Evolutionary conservation across 805 yeast genomes (phyloP).

Genomic region (Candida tibetensis): DNA sequence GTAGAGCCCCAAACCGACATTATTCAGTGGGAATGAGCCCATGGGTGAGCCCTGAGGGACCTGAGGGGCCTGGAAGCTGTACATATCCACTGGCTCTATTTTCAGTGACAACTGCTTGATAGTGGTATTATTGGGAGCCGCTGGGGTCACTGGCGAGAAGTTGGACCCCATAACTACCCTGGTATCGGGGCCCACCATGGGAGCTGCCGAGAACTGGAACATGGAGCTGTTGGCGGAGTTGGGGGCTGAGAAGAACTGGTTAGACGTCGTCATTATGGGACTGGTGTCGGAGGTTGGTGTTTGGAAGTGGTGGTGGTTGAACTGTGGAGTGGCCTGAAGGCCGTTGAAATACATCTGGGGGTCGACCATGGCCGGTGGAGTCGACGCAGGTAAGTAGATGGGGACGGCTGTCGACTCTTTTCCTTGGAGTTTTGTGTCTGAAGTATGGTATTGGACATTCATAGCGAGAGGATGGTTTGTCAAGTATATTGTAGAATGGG

Average conservation of each 20-base stretch:
- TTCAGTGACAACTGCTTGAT: no score
- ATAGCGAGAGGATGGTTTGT: background rate
- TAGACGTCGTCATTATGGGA: constrained; percentile 1
- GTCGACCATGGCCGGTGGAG: background rate
- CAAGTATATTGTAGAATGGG: no score
- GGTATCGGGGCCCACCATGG: background rate
- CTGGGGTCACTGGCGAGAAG: constrained; percentile 3
- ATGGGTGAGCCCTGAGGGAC: background rate
- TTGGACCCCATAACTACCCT: background rate
- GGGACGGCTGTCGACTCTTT: background rate
- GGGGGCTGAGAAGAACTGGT: constrained; percentile 8
- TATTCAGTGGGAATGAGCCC: background rate
- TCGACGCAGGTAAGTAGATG: background rate
- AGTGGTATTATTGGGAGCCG: background rate
- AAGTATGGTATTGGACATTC: background rate
- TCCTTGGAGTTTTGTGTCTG: background rate
- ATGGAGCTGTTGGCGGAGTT: constrained; percentile 7
- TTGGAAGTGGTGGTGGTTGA: constrained; percentile 3
- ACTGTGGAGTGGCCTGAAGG: constrained; percentile 4
- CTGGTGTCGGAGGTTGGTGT: constrained; percentile 6
- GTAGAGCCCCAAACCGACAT: constrained; percentile 2
- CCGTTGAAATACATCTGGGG: constrained; percentile 1
- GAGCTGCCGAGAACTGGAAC: constrained; percentile 2
- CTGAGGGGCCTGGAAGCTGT: background rate
- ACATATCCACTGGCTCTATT: background rate